Percentiles rank a stretch among this genome's conserved stretches.
These are phyloP conservation scores for Ceratocystis alfenasii DNA, from an alignment of 2,329 filamentous ascomycete species.

Conservation along the genomic window DNA sequence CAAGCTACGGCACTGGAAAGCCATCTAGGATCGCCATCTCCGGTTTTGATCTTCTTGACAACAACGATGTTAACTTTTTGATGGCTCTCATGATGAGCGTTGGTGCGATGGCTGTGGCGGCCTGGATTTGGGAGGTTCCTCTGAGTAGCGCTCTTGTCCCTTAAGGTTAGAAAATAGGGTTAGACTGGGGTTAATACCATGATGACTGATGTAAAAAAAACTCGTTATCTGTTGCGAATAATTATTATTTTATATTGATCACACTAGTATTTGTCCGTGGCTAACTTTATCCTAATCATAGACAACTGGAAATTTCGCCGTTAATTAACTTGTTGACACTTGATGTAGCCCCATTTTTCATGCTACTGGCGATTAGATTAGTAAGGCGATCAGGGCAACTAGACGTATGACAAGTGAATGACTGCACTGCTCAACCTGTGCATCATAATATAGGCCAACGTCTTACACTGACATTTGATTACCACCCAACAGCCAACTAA, in stretches of 20 bases:
- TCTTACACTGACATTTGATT: too few relatives aligned
- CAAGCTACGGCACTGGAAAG: constrained; percentile 43
- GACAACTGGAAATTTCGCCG: too few relatives aligned
- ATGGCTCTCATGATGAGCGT: constrained; percentile 80
- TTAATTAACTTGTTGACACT: background rate
- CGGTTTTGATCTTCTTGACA: constrained; percentile 67
- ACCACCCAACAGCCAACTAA: too few relatives aligned
- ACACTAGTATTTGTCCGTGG: too few relatives aligned
- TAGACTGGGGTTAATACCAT: background rate
- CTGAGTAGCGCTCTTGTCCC: constrained; percentile 34
- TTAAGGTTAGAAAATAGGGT: constrained; percentile 22
- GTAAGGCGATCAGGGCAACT: background rate
- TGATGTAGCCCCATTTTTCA: background rate
- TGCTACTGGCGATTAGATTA: background rate
- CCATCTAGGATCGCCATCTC: constrained; percentile 54
- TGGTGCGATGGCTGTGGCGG: constrained; percentile 56
- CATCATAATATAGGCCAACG: background rate
- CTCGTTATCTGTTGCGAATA: background rate
- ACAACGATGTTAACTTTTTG: constrained; percentile 88
- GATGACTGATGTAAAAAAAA: background rate
- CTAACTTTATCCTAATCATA: too few relatives aligned
- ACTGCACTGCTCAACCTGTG: background rate
- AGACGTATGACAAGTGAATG: background rate
- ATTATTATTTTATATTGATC: too few relatives aligned
- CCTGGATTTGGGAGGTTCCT: constrained; percentile 49